Base-by-base conservation (phyloP, 2,329 filamentous ascomycete species). In the Pyrenochaeta sp. region DNA sequence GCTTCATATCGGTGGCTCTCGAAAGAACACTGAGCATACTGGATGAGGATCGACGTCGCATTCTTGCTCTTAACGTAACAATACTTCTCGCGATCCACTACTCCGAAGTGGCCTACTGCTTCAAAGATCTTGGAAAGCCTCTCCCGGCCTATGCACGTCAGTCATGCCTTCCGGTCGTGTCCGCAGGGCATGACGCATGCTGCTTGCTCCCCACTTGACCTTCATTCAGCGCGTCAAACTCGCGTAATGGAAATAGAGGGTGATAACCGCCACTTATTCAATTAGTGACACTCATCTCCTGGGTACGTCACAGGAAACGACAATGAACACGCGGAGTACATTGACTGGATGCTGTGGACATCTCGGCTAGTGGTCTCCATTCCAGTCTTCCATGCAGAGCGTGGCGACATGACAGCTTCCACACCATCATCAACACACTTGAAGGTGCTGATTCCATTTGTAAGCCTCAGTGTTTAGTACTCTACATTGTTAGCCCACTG, bases 351-450 rank as follows among this genome's bases (percentile, higher is more conserved):
- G 33, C 27, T n/a, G n/a, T 23, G 27, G 17, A n/a, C 27, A 37
- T 4, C 10, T 48, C 45, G 45, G 27, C 14, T 48, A 48, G 18
- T 23, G 14, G 36, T 11, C 36, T 48, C 17, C 45, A 48, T 48
- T 48, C 45, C 45, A 48, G 30, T 29, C 29, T 41, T 23, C 27
- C 45, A 48, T 48, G 45, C 36, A 35, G 29, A 39, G 35, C 45
- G 45, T 48, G 45, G 27, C 36, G 10, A 48, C 23, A 33, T 48
- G 45, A 48, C 45, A 48, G 45, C 33, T 46, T 23, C 14, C 44
- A 46, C 32, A 46, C 44, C 33, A 46, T 21, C 20, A 27, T 5
- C 4, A 27, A 9, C 23, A 27, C 21, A 29, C 11, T 17, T 31
- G 15, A 27, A 12, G 32, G 32, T 18, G 33, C 21, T 39, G 44